Conservation (phyloP, 495 filamentous ascomycete species). For the Penicillium salamii region DNA sequence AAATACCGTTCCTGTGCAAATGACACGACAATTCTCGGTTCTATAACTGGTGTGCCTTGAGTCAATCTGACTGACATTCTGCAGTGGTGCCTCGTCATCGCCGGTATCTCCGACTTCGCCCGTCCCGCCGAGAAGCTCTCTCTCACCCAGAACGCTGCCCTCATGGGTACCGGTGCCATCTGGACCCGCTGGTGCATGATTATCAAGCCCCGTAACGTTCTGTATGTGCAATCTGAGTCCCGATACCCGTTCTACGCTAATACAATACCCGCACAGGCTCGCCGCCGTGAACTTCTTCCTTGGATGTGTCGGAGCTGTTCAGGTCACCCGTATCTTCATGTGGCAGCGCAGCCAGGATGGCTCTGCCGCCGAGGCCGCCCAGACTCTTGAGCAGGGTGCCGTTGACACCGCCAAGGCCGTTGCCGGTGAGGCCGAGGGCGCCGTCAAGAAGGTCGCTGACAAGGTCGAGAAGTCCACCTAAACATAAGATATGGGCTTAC, state of each 20-base stretch:
- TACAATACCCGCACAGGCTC: constrained; percentile 50
- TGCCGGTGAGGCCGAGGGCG: constrained; percentile 22
- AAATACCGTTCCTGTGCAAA: background rate
- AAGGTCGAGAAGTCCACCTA: constrained; percentile 32
- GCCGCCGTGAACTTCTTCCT: constrained; percentile 99
- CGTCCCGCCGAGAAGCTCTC: constrained; percentile 92
- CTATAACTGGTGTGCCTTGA: background rate
- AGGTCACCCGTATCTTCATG: constrained; percentile 71
- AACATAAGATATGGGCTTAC: background rate
- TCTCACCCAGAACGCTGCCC: constrained; percentile 82
- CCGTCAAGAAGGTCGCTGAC: constrained; percentile 28
- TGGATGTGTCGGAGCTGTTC: constrained; percentile 76
- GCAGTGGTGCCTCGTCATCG: constrained; percentile 86
- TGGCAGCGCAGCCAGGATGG: constrained; percentile 61
- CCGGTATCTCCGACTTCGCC: constrained; percentile 86
- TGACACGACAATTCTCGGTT: background rate
- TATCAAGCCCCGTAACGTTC: constrained; percentile 87
- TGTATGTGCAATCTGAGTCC: constrained; percentile 51
- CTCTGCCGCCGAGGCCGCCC: constrained; percentile 41
- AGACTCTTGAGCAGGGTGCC: constrained; percentile 47
- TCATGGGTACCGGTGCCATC: constrained; percentile 87
- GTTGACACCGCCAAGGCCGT: constrained; percentile 40
- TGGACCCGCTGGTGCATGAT: constrained; percentile 99
- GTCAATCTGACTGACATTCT: constrained; percentile 10
- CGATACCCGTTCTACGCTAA: background rate